Conservation (phyloP, 2,329 filamentous ascomycete species). For the Diaporthe aspalathi region DNA sequence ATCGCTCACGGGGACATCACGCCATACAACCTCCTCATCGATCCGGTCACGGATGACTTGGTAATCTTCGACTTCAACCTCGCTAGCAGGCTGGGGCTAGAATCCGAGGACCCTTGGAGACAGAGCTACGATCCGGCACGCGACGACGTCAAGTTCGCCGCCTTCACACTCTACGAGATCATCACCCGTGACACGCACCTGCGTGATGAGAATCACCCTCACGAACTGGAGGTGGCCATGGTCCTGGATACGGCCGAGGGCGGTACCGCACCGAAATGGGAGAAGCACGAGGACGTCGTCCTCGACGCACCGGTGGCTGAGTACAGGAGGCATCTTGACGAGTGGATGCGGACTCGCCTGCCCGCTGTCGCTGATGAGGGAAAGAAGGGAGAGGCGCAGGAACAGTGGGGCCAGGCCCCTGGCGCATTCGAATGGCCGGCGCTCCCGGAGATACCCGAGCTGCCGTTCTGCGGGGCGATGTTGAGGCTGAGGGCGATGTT, state of each 20-base stretch:
- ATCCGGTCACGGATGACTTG: conserved; percentile 47
- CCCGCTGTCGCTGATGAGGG: neutral
- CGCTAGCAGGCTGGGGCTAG: conserved; percentile 41
- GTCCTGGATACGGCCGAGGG: neutral
- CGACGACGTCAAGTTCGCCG: conserved; percentile 49
- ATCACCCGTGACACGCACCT: conserved; percentile 48
- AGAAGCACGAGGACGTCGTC: conserved; percentile 47
- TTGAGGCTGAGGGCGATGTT: neutral
- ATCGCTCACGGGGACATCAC: conserved; percentile 53
- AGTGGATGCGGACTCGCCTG: neutral
- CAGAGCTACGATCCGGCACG: conserved; percentile 41
- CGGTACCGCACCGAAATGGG: conserved; percentile 44
- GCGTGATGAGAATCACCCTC: conserved; percentile 41
- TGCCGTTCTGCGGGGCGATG: neutral
- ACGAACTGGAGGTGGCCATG: conserved; percentile 43
- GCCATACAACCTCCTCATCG: conserved; percentile 50
- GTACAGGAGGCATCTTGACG: conserved; percentile 40
- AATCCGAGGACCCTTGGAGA: neutral
- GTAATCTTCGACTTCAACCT: conserved; percentile 53
- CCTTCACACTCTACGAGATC: conserved; percentile 52
- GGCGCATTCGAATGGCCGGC: neutral
- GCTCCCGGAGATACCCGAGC: neutral
- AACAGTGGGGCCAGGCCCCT: neutral
- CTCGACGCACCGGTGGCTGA: conserved; percentile 48
- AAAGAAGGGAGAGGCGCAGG: neutral